Evolutionary conservation across 768 basidiomycete species (phyloP).

Genomic region (Trametes punicea): DNA sequence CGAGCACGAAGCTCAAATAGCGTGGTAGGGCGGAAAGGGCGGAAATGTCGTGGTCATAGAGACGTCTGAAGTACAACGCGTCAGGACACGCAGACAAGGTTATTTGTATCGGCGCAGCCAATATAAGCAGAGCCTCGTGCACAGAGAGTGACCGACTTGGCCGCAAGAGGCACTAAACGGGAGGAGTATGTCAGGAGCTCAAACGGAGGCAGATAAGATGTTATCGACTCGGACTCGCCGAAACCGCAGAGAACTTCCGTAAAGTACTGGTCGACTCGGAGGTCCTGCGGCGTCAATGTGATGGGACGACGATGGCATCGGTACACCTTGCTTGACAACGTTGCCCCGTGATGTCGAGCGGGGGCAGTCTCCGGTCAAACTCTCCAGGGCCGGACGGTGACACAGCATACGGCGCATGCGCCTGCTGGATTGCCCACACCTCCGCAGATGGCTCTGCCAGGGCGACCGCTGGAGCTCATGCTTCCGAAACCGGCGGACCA

Average conservation of each 20-base stretch:
- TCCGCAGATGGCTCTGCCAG: background rate
- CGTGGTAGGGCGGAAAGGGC: constrained; percentile 14
- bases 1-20: constrained; percentile 16
- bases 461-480: background rate
- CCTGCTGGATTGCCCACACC: background rate
- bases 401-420: background rate
- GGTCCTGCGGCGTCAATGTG: constrained; percentile 18
- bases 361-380: constrained; percentile 10
- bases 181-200: constrained; percentile 20
- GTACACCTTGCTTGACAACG: constrained; percentile 24
- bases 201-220: constrained; percentile 29
- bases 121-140: constrained; percentile 24
- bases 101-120: constrained; percentile 18
- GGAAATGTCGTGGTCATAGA: constrained; percentile 23
- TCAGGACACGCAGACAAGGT: constrained; percentile 11
- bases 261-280: constrained; percentile 14
- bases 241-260: constrained; percentile 22
- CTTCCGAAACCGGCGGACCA: constrained; percentile 3
- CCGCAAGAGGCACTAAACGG: constrained; percentile 25
- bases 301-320: constrained; percentile 24
- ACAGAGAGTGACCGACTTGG: constrained; percentile 23
- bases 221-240: constrained; percentile 18
- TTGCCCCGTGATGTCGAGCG: constrained; percentile 23
- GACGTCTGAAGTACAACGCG: constrained; percentile 18
- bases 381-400: constrained; percentile 19